Base-by-base conservation (phyloP, 495 filamentous ascomycete species). In the Corynascus novoguineensis region DNA sequence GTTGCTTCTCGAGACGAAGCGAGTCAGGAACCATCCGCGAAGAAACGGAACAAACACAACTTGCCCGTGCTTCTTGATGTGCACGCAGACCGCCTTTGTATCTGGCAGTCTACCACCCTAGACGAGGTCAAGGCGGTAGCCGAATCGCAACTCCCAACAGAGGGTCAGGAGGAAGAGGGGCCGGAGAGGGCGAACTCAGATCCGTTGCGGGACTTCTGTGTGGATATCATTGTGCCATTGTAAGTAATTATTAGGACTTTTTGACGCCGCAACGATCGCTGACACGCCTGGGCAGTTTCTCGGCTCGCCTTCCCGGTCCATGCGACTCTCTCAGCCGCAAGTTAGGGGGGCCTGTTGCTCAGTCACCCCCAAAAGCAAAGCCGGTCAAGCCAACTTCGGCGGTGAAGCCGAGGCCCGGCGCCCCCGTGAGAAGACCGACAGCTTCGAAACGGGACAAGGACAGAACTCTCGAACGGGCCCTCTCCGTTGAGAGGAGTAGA, bases 181-280 rank as follows among this genome's bases (percentile, higher is more conserved):
- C 46, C 68, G 19, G 61, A 65, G 15, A 68, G 63, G 53, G 59
- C 56, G 28, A 68, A 66, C 41, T 70, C 71, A 1, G 74, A 76
- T 37, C 72, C 67, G 19, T 56, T 77, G 11, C 70, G 73, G 48
- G 76, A 91, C 66, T 98, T 97, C 64, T 97, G 90, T 68, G 81
- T 91, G 2, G 92, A 97, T 69, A 89, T 98, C 50, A 85, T 98
- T 63, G 73, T 95, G 37, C 92, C 93, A 44, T 97, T 98, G 84
- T 88, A 77, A 81, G 82, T 72, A 21, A 34, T 47, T 1, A 11
- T 29, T 10, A 0, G 0, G 4, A 15, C 37, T 35, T 27, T 12
- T 17, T 10, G 10, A 11, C 6, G 28, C 24, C 10, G 50, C n/a
- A 17, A 17, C 21, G 2, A 10, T n/a, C 3, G 6, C 35, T 31